Evolutionary conservation across 306 rosid species (phyloP), one percentile per base, ranked within the genome.

Genomic region (Leucaena leucocephala): DNA sequence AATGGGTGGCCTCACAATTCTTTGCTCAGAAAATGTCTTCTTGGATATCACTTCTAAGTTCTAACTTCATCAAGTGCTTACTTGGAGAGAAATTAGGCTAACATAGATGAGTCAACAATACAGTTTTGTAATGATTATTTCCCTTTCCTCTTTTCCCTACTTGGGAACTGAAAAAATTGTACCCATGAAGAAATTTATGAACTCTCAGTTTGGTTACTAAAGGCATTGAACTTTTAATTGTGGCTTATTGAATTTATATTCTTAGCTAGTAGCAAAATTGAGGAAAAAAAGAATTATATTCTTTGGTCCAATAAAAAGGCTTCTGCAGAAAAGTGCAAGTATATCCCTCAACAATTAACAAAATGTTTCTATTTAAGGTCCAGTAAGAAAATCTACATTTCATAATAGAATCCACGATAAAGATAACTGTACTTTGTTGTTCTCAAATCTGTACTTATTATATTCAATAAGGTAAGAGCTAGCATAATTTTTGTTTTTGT

Each of bases 1-100:
- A 19, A 82, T 82, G 82, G 86, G 82, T 2, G 82, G 80, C 62
- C 82, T 78, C 34, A 78, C 82, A 34, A 82, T 82, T 35, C 80
- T 43, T 22, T 78, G 86, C 80, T 55, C 55, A 54, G 80, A 72
- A 68, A 71, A 84, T 57, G 55, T 80, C 43, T 80, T 84, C 75
- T 33, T 54, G 5, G 54, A 77, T 43, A 10, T 43, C 17, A 50
- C 77, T 55, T 55, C 62, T 55, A 55, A 55, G 62, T 59, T 83
- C 80, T 40, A 58, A 22, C 64, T 27, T 27, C 27, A 27, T 27
- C 27, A 27, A 27, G 27, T 27, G 27, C 27, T 27, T 0, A 27
- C 27, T 61, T 12, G 4, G 39, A 22, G 10, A 61, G 40, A 27
- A 27, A 61, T 61, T 33, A 33, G 67, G 33, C 4, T 61, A 33